A percentile compares a stretch with the other conserved stretches of the same genome.
phyloP scores from a whole-genome alignment of 176 grass and related monocot genomes.

The Cenchrus purpureus region DNA sequence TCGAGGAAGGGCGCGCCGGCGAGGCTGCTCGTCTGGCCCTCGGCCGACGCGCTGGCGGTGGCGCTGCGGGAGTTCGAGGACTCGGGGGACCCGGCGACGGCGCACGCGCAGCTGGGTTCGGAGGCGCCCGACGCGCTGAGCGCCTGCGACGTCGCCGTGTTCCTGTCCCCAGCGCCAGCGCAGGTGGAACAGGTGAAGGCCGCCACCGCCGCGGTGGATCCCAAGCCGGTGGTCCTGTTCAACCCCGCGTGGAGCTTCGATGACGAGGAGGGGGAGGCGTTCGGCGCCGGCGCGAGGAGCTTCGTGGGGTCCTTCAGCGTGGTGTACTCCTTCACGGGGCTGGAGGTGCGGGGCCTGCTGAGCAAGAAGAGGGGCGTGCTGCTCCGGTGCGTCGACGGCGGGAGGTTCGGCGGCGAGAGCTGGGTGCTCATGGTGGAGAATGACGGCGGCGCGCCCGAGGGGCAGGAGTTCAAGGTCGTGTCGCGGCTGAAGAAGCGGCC shows the following conservation, averaged over 20 bases:
- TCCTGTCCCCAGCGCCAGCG: conserved; percentile 41
- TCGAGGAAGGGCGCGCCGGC: conserved; percentile 50
- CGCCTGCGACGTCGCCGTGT: conserved; percentile 63
- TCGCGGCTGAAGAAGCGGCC: conserved; percentile 74
- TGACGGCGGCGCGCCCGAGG: conserved; percentile 25
- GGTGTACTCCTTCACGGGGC: conserved; percentile 93
- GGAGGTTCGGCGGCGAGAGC: conserved; percentile 62
- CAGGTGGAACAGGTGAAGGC: conserved; percentile 64
- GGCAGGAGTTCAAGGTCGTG: conserved; percentile 64
- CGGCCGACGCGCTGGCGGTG: conserved; percentile 26
- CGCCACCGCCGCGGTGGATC: conserved; percentile 44
- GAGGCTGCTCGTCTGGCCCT: conserved; percentile 63
- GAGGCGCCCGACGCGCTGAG: conserved; percentile 36
- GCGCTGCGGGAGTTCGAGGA: conserved; percentile 45
- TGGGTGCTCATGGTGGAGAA: conserved; percentile 92
- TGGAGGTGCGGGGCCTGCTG: conserved; percentile 79
- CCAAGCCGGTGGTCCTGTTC: conserved; percentile 76
- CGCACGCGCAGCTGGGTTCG: conserved; percentile 54
- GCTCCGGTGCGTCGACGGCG: conserved; percentile 63
- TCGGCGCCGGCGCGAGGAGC: conserved; percentile 35
- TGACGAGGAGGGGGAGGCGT: conserved; percentile 64
- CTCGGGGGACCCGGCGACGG: conserved; percentile 25
- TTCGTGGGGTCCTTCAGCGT: conserved; percentile 78
- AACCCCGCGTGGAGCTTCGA: conserved; percentile 92
- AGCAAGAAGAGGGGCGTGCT: conserved; percentile 79